phyloP scores from a whole-genome alignment of 1,139 yeast genomes.

The Hanseniaspora uvarum region DNA sequence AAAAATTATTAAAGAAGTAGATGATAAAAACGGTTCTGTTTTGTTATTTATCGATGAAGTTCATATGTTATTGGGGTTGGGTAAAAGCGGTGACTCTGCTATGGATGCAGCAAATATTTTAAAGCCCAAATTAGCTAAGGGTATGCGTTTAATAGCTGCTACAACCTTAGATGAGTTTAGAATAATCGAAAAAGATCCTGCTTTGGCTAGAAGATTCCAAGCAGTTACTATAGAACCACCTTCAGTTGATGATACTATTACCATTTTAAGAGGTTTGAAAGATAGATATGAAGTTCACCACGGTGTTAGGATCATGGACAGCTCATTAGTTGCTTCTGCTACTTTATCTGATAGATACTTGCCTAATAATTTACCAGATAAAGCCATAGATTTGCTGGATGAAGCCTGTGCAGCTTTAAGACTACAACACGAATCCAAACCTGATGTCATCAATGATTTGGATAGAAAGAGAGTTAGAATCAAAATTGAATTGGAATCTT shows the following conservation, averaged over 20 bases:
- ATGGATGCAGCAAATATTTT: slow-evolving; percentile 90
- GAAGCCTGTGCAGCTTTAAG: slow-evolving; percentile 94
- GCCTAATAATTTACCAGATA: slow-evolving; percentile 87
- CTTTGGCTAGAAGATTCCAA: slow-evolving; percentile 83
- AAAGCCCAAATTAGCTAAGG: slow-evolving; percentile 91
- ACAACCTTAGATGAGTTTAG: slow-evolving; percentile 85
- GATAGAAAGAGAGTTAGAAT: slow-evolving; percentile 89
- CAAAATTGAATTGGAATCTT: slow-evolving; percentile 85
- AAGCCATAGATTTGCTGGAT: slow-evolving; percentile 90
- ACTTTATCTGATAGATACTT: slow-evolving; percentile 81
- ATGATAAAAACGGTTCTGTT: slow-evolving; percentile 64
- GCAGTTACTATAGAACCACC: slow-evolving; percentile 84
- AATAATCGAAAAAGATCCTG: slow-evolving; percentile 86
- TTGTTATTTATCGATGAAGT: slow-evolving; percentile 87
- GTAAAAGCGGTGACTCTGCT: slow-evolving; percentile 80
- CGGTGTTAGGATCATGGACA: slow-evolving; percentile 91
- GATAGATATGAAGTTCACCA: slow-evolving; percentile 95
- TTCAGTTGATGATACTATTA: slow-evolving; percentile 81
- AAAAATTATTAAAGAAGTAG: slow-evolving; percentile 74
- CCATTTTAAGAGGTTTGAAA: slow-evolving; percentile 83
- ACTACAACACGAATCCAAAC: slow-evolving; percentile 91
- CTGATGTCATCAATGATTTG: slow-evolving; percentile 81
- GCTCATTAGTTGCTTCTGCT: slow-evolving; percentile 91
- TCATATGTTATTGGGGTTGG: slow-evolving; percentile 81
- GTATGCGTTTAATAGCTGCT: slow-evolving; percentile 92